These are phyloP conservation scores for Striga hermonthica DNA, from an alignment of 305 asterid genomes.

Conservation along the genomic window DNA sequence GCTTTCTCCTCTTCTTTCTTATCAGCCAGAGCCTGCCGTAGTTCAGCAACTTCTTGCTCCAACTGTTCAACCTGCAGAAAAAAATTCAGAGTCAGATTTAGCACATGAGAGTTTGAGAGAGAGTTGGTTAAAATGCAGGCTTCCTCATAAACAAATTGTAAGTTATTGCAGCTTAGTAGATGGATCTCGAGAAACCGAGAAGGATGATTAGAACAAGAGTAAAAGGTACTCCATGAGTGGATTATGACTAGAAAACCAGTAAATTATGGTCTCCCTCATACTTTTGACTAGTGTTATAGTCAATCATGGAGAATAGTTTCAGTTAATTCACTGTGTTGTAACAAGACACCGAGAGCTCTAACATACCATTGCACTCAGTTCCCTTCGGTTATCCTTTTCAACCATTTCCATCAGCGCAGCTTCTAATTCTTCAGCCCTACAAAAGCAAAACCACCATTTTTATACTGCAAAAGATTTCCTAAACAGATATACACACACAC, in stretches of 20 bases:
- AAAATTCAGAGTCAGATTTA: conserved; percentile 23
- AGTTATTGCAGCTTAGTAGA: not conserved
- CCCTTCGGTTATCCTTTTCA: conserved; percentile 76
- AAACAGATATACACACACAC: too few species aligned
- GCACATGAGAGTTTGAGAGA: not conserved
- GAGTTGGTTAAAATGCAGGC: not conserved
- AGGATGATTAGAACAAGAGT: not conserved
- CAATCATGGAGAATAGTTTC: not conserved
- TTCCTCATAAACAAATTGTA: not conserved
- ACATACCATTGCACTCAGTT: conserved; percentile 80
- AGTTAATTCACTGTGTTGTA: conserved; percentile 16
- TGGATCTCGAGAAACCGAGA: not conserved
- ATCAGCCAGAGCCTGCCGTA: conserved; percentile 57
- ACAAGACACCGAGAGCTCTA: conserved; percentile 25
- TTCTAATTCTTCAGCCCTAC: conserved; percentile 92
- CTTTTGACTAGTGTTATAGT: not conserved
- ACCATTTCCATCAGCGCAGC: conserved; percentile 92
- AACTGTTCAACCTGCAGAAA: conserved; percentile 68
- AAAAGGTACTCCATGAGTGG: not conserved
- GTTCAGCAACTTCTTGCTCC: conserved; percentile 73
- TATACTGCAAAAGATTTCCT: not conserved
- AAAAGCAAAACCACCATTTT: conserved; percentile 26
- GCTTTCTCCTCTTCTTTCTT: conserved; percentile 77
- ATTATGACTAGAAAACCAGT: conserved; percentile 2
- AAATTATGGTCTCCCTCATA: conserved; percentile 22